Conservation (phyloP, 2,329 filamentous ascomycete genomes). For the Arachnomyces sp. region DNA sequence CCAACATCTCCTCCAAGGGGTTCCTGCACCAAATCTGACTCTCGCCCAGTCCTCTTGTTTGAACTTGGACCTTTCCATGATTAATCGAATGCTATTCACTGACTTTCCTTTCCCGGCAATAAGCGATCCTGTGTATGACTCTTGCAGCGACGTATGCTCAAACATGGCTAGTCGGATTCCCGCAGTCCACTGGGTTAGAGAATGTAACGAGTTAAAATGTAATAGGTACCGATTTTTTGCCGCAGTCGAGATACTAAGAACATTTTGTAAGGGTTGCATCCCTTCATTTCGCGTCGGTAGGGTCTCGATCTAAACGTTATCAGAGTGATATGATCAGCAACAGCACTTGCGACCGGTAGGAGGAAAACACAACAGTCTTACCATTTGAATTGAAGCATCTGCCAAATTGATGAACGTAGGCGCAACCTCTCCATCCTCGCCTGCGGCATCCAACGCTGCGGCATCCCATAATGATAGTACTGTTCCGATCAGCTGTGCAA, state of each 20-base stretch:
- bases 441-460: conserved; percentile 78
- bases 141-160: conserved; percentile 85
- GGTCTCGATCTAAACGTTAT: conserved; percentile 64
- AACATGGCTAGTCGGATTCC: conserved; percentile 90
- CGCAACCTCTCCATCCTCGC: conserved; percentile 74
- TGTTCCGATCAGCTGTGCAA: conserved; percentile 91
- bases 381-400: conserved; percentile 97
- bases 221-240: conserved; percentile 91
- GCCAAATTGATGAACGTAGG: conserved; percentile 95
- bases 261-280: conserved; percentile 81
- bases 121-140: conserved; percentile 91
- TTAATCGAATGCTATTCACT: conserved; percentile 81
- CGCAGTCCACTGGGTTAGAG: conserved; percentile 90
- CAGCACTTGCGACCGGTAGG: background rate
- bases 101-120: conserved; percentile 89
- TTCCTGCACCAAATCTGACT: conserved; percentile 90
- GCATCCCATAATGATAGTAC: conserved; percentile 95
- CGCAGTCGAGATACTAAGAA: conserved; percentile 90
- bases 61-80: conserved; percentile 73
- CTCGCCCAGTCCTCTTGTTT: conserved; percentile 88
- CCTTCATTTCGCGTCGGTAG: conserved; percentile 71
- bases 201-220: conserved; percentile 92
- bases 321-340: conserved; percentile 17
- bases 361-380: conserved; percentile 35
- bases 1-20: conserved; percentile 94